phyloP scores from a whole-genome alignment of 345 rosid genomes.

The Viola odorata region DNA sequence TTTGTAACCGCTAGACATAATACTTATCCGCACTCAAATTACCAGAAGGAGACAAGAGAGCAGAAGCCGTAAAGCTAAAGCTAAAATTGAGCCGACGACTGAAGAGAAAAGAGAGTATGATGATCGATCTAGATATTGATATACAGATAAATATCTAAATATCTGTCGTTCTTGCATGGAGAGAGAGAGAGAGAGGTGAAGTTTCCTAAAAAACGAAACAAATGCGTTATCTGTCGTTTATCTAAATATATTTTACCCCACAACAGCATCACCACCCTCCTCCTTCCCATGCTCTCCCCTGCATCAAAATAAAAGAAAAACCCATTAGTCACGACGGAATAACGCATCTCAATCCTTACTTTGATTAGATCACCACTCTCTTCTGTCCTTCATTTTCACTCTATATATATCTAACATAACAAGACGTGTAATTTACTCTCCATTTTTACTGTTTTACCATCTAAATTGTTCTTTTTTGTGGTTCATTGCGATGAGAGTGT shows the following conservation, averaged over 20 bases:
- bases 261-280: not conserved
- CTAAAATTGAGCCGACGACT: too few species aligned
- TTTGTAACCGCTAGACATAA: too few species aligned
- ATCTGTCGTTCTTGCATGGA: not conserved
- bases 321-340: not conserved
- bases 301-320: not conserved
- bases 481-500: not conserved
- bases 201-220: slow-evolving; percentile 5
- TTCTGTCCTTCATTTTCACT: not conserved
- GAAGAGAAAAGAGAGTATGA: too few species aligned
- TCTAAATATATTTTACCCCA: not conserved
- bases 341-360: not conserved
- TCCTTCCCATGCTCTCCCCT: not conserved
- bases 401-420: too few species aligned
- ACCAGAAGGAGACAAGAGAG: too few species aligned
- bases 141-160: too few species aligned
- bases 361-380: not conserved
- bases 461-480: not conserved
- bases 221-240: slow-evolving; percentile 15
- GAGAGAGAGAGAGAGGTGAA: slow-evolving; percentile 4
- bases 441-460: too few species aligned
- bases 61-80: too few species aligned
- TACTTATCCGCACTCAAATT: too few species aligned
- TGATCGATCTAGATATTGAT: too few species aligned
- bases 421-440: too few species aligned